phyloP scores from a whole-genome alignment of 1,284 basidiomycete species.

The Bondarzewia mesenterica region DNA sequence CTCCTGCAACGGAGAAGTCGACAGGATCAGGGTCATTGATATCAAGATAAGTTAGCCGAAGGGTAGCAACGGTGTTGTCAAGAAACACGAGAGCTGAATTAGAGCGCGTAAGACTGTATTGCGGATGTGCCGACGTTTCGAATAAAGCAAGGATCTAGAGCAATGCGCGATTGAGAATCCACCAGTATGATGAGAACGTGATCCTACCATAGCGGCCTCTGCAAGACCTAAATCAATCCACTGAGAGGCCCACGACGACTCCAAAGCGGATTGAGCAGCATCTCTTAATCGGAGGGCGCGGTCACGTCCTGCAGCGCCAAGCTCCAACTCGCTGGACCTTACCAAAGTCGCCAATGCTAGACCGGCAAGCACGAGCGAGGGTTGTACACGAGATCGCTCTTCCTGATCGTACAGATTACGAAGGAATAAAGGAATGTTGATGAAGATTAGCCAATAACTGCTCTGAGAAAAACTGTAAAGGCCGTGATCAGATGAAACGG shows the following conservation, averaged over 20 bases:
- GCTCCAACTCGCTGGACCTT: constrained; percentile 61
- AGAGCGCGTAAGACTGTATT: constrained; percentile 47
- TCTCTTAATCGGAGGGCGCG: constrained; percentile 47
- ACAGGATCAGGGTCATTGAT: constrained; percentile 43
- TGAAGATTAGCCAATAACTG: constrained; percentile 56
- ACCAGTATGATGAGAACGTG: neutral
- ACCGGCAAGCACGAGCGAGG: constrained; percentile 57
- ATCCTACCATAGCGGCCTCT: constrained; percentile 64
- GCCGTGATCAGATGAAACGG: neutral
- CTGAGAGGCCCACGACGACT: constrained; percentile 39
- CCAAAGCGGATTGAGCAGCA: constrained; percentile 44
- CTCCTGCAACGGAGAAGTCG: constrained; percentile 41
- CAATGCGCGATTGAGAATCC: neutral
- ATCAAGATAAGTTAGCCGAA: constrained; percentile 52
- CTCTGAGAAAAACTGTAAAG: constrained; percentile 35
- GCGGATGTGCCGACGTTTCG: constrained; percentile 65
- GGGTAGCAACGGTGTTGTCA: constrained; percentile 51
- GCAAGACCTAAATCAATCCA: constrained; percentile 57
- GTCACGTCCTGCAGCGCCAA: constrained; percentile 38
- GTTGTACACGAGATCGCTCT: constrained; percentile 49
- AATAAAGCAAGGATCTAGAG: constrained; percentile 62
- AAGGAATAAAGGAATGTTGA: constrained; percentile 49
- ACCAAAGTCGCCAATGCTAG: constrained; percentile 67
- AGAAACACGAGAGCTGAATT: constrained; percentile 44
- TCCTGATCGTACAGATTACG: constrained; percentile 42